Base-by-base conservation (phyloP, 768 basidiomycete genomes). In the Tricholoma furcatifolium region DNA sequence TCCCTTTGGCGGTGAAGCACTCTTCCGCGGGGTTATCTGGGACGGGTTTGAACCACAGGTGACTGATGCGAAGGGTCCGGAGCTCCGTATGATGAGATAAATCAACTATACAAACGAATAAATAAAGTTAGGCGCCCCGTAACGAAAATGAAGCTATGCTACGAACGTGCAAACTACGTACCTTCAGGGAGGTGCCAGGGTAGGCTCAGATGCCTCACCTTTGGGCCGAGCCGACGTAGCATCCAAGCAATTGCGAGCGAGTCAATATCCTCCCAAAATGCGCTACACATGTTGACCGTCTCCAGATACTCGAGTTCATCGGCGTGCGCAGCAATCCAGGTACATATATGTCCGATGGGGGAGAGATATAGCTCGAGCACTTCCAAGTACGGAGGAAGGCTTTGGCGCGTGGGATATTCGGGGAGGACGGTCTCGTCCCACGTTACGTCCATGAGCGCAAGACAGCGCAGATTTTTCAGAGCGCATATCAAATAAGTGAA, bases 101-200 rank as follows among this genome's bases (percentile, higher is more conserved):
- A 48, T 60, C 59, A 46, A 60, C 59, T 60, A 54, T 36, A n/a
- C n/a, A n/a, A n/a, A n/a, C n/a, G n/a, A n/a, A n/a, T n/a, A 47
- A 43, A 27, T 12, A 21, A 32, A 53, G 18, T 39, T 31, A 27
- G 46, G 18, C 24, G 39, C 43, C n/a, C 46, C 35, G 23, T 44
- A 21, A 34, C 41, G n/a, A n/a, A 14, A 48, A 43, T 53, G 20
- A 27, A 38, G 39, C 31, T 38, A 21, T 34, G 27, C 30, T 31
- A 17, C 35, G 23, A 23, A 36, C 27, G 47, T 31, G 18, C 11
- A 35, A 27, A 27, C 27, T 4, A 57, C 63, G 35, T 51, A 66
- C 65, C 59, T 61, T 66, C 61, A 14, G 59, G 61, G 15, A 64
- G 59, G 32, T 60, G 61, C 55, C 59, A 60, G 11, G 65, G 60